Base-by-base conservation (phyloP, 2,329 filamentous ascomycete species). In the Amphichorda felina region DNA sequence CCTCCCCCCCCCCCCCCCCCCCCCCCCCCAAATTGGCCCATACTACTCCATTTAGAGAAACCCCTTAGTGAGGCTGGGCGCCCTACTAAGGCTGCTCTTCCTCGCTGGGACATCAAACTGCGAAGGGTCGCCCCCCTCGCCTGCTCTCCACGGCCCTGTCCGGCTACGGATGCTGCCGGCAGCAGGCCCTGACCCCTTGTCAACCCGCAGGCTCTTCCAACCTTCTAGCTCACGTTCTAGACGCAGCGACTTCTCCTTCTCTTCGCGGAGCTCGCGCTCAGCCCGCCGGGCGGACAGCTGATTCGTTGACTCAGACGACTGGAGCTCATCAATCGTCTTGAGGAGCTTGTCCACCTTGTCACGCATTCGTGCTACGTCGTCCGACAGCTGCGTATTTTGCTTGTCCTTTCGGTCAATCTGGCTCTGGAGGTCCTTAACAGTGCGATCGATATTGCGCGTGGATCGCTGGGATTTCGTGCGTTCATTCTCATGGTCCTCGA, bases 381-480 rank as follows among this genome's bases (percentile, higher is more conserved):
- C 89, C 37, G 78, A 72, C 14, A 94, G 68, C 51, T 91, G 80
- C 5, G 68, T 53, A 48, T 88, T 86, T 47, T 84, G 77, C 62
- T 94, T 95, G 45, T 96, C 89, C 47, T 87, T 85, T 47, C 91
- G 84, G 33, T 94, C 87, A 45, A 98, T 82, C 57, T 96, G 89
- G 17, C 77, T 71, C 58, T 95, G 85, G 17, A 96, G 72, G 57
- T 96, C 91, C 58, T 91, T 91, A 50, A 96, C 87, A 2, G 79
- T 85, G 41, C 89, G 86, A 61, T 96, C 91, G 18, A 95, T 81
- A 53, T 93, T 94, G 49, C 91, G 87, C 16, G 86, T 79, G 34
- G 82, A 88, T 38, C 89, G 83, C 49, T 88, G 83, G 41, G 88
- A 86, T 47, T 85, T 80, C 46, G 73, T 80, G 40, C 82, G 79